Conservation (phyloP, 805 yeast genomes). For the Myxozyma udenii region DNA sequence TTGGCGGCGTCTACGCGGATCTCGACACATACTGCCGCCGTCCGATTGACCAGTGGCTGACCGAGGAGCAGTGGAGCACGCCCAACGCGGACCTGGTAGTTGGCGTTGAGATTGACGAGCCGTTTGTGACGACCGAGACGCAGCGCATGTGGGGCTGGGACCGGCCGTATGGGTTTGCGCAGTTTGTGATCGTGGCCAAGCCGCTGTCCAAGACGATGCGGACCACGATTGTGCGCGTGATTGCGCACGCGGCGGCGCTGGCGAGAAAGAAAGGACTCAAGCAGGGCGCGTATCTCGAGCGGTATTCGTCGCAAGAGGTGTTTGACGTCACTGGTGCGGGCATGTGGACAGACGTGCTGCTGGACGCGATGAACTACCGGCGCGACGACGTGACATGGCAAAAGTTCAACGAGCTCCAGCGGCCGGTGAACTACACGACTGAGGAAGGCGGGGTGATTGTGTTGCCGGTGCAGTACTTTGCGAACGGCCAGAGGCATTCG, state of each 20-base stretch:
- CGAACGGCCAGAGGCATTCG: slow-evolving; percentile 28
- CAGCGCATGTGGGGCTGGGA: slow-evolving; percentile 21
- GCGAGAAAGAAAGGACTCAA: slow-evolving; percentile 5
- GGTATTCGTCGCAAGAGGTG: slow-evolving; percentile 17
- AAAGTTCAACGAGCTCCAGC: slow-evolving; percentile 7
- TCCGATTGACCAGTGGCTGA: slow-evolving; percentile 25
- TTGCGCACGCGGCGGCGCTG: slow-evolving; percentile 25
- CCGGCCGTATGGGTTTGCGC: slow-evolving; percentile 23
- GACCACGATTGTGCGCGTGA: slow-evolving; percentile 19
- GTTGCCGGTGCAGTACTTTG: slow-evolving; percentile 22
- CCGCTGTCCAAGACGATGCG: slow-evolving; percentile 27
- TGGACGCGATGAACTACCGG: slow-evolving; percentile 21
- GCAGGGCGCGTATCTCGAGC: slow-evolving; percentile 5
- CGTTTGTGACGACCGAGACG: slow-evolving; percentile 20
- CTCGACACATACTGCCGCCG: slow-evolving; percentile 28
- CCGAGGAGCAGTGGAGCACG: slow-evolving; percentile 12
- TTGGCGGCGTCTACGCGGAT: slow-evolving; percentile 31
- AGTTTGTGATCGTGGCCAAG: slow-evolving; percentile 21
- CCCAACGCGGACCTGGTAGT: slow-evolving; percentile 21
- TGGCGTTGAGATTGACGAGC: slow-evolving; percentile 28
- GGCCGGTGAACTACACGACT: slow-evolving; percentile 8
- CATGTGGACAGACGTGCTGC: slow-evolving; percentile 25
- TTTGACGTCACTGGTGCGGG: slow-evolving; percentile 26
- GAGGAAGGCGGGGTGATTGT: slow-evolving; percentile 18
- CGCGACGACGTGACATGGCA: slow-evolving; percentile 23